A percentile compares a stretch with the other conserved stretches of the same genome.
Conservation (phyloP, 345 rosid genomes). For the Cochlearia excelsa region DNA sequence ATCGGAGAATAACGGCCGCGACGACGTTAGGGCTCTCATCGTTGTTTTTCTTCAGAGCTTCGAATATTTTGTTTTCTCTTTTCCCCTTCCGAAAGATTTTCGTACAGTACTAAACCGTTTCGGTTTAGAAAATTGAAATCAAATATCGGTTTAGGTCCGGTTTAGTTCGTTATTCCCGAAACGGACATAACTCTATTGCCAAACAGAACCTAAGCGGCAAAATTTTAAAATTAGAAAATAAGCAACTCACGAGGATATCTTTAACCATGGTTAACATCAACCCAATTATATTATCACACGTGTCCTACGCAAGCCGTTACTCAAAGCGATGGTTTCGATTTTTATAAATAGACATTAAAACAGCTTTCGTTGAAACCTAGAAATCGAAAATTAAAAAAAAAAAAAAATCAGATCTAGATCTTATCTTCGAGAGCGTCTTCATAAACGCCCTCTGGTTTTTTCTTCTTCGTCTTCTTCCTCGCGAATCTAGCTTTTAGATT, state of each 20-base stretch:
- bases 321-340: neutral
- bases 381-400: neutral
- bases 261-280: constrained; percentile 5
- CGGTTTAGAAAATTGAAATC: constrained; percentile 17
- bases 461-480: constrained; percentile 12
- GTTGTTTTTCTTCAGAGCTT: neutral
- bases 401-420: constrained; percentile 23
- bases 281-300: constrained; percentile 35
- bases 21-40: constrained; percentile 42
- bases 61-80: constrained; percentile 6
- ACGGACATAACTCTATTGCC: constrained; percentile 15
- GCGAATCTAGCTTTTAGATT: neutral
- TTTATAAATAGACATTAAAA: constrained; percentile 31
- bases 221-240: constrained; percentile 36
- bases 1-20: constrained; percentile 39
- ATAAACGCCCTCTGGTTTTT: constrained; percentile 46
- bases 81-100: neutral
- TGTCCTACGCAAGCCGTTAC: constrained; percentile 27
- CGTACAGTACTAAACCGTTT: neutral
- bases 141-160: constrained; percentile 19
- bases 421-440: constrained; percentile 52
- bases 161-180: neutral
- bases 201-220: constrained; percentile 24
- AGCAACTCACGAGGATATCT: constrained; percentile 22
- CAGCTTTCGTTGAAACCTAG: neutral